phyloP scores from a whole-genome alignment of 2,329 filamentous ascomycete genomes.

The Ambrosiella cleistominuta region DNA sequence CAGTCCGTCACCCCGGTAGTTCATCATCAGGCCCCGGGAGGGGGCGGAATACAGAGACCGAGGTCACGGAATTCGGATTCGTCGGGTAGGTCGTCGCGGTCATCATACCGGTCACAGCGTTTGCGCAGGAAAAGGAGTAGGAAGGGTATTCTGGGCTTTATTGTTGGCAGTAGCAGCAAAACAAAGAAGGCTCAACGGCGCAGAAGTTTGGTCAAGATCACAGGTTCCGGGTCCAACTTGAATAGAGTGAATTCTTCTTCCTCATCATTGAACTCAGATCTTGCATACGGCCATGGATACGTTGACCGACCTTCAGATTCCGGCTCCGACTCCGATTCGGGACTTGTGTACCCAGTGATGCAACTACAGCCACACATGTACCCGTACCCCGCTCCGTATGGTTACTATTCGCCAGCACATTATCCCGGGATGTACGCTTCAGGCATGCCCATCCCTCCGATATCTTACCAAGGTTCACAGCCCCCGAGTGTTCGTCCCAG shows the following conservation, averaged over 20 bases:
- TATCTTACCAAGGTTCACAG: neutral
- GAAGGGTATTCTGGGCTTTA: slow-evolving; percentile 42
- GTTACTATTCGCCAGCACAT: neutral
- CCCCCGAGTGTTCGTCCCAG: neutral
- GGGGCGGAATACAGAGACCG: neutral
- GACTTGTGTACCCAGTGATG: neutral
- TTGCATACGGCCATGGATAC: slow-evolving; percentile 49
- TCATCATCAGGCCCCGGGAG: slow-evolving; percentile 3
- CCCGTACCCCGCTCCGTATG: neutral
- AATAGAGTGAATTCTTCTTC: slow-evolving; percentile 46
- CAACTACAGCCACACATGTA: neutral
- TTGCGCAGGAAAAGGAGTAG: slow-evolving; percentile 23
- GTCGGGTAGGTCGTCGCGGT: slow-evolving; percentile 30
- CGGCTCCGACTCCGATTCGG: slow-evolving; percentile 4
- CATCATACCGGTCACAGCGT: slow-evolving; percentile 42
- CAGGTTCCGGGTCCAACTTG: slow-evolving; percentile 27
- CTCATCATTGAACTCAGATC: slow-evolving; percentile 48
- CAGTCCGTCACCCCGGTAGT: slow-evolving; percentile 5
- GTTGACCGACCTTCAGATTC: slow-evolving; percentile 20
- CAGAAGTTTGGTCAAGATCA: slow-evolving; percentile 20
- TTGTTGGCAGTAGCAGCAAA: slow-evolving; percentile 24
- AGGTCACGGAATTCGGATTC: slow-evolving; percentile 18
- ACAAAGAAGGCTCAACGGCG: slow-evolving; percentile 33
- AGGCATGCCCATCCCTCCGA: neutral
- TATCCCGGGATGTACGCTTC: neutral